Percentiles rank a stretch among this genome's conserved stretches.
These are phyloP conservation scores for Trypanosoma lewisi DNA, from an alignment of 208 protist species.

Conservation along the genomic window DNA sequence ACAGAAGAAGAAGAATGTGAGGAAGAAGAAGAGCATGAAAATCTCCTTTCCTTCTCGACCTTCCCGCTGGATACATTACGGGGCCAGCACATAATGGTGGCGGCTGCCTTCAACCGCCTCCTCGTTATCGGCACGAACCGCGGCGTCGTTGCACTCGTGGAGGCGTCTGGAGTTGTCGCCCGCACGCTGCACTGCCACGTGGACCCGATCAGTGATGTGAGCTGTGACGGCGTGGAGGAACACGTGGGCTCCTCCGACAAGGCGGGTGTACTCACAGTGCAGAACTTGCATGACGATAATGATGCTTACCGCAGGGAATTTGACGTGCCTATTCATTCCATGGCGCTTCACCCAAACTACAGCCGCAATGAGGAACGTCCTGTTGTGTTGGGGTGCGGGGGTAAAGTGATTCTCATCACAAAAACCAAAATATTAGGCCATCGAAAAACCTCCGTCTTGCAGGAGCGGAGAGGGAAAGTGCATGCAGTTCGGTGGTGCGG, in stretches of 20 bases:
- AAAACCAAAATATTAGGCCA: slow-evolving; percentile 47
- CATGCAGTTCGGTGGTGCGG: slow-evolving; percentile 58
- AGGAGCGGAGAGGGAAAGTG: slow-evolving; percentile 51
- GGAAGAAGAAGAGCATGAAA: slow-evolving; percentile 33
- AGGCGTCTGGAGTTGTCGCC: slow-evolving; percentile 19
- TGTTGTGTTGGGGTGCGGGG: slow-evolving; percentile 37
- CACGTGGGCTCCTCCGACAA: slow-evolving; percentile 61
- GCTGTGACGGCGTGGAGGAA: slow-evolving; percentile 37
- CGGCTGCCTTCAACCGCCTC: slow-evolving; percentile 37
- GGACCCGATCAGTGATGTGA: slow-evolving; percentile 69
- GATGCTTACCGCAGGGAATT: slow-evolving; percentile 49
- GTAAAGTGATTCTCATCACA: slow-evolving; percentile 49
- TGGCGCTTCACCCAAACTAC: slow-evolving; percentile 64
- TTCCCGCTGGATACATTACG: slow-evolving; percentile 31
- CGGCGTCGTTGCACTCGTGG: slow-evolving; percentile 51
- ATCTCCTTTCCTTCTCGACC: slow-evolving; percentile 47
- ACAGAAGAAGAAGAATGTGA: slow-evolving; percentile 21
- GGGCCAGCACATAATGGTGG: slow-evolving; percentile 64
- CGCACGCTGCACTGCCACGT: slow-evolving; percentile 26
- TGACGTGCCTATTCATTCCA: slow-evolving; percentile 38
- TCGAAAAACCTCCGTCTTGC: slow-evolving; percentile 39
- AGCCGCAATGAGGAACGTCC: slow-evolving; percentile 42
- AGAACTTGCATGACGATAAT: slow-evolving; percentile 30
- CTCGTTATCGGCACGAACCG: slow-evolving; percentile 73
- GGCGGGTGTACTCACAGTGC: slow-evolving; percentile 43